Base-by-base conservation (phyloP, 169 alveolate genomes). In the Nephromyces sp. region DNA sequence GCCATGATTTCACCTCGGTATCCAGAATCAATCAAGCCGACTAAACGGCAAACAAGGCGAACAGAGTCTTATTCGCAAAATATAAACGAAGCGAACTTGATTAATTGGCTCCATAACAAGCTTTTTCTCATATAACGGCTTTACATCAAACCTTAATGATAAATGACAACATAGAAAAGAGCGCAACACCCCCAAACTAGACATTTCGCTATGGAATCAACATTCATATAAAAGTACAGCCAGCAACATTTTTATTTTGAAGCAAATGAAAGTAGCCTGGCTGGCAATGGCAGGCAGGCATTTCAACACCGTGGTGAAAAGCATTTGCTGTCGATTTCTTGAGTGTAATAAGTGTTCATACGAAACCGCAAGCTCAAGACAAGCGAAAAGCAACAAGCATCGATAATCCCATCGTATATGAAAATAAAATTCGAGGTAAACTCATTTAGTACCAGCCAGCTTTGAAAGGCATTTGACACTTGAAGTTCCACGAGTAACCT, bases 21-120 rank as follows among this genome's bases (percentile, higher is more conserved):
- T 5, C 93, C 95, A 66, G 95, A 91, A 75, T 90, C 95, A 35
- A 90, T 90, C 52, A 90, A 71, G 3, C 95, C 95, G 27, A 90
- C 91, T 81, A n/a, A n/a, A 53, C 15, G 6, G 6, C 31, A 0
- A 62, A 32, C 1, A 8, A 25, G n/a, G n/a, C n/a, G n/a, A n/a
- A n/a, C n/a, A n/a, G n/a, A n/a, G n/a, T n/a, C n/a, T n/a, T n/a
- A n/a, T n/a, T n/a, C n/a, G n/a, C n/a, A n/a, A n/a, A n/a, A n/a
- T n/a, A n/a, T n/a, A n/a, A n/a, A n/a, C n/a, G n/a, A n/a, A n/a
- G 15, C 2, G 24, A 2, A 2, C 32, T 1, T 1, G 25, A 52
- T 52, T 2, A 29, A 27, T 5, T 29, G 25, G 2, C 15, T 15
- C 15, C 57, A 15, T 15, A 15, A 43, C n/a, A 43, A 43, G 15